Evolutionary conservation across 73 alveolate species (phyloP).

Genomic region (Breviolum minutum): DNA sequence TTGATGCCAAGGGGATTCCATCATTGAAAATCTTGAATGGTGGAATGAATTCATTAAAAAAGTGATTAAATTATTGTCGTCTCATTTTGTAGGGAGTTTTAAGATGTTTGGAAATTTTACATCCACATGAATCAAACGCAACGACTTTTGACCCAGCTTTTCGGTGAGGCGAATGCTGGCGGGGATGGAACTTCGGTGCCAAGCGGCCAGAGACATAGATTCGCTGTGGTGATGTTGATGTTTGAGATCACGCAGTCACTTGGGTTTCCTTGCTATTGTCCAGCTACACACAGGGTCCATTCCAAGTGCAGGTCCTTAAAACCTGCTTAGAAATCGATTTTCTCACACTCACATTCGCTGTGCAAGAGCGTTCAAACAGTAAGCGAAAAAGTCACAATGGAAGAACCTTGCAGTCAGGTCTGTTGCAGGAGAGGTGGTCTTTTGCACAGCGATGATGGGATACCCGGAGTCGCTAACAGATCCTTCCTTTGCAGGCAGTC

Average conservation of each 20-base stretch:
- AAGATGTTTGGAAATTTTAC: background rate
- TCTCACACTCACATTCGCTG: background rate
- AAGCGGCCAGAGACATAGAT: background rate
- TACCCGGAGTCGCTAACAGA: slow-evolving; percentile 93
- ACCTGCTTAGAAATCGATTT: background rate
- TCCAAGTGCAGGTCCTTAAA: background rate
- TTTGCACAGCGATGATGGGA: slow-evolving; percentile 90
- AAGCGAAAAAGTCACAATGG: too few relatives aligned
- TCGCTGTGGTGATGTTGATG: too few relatives aligned
- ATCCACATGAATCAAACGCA: background rate
- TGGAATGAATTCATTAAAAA: background rate
- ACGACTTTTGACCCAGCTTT: background rate
- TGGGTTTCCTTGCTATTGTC: background rate
- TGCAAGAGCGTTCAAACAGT: too few relatives aligned
- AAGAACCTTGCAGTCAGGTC: slow-evolving; percentile 1
- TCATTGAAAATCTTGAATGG: background rate
- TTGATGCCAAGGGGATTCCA: background rate
- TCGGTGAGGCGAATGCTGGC: slow-evolving; percentile 49
- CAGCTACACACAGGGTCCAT: background rate
- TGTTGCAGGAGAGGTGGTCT: slow-evolving; percentile 91
- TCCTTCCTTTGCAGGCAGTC: slow-evolving; percentile 76
- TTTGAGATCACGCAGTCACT: too few relatives aligned
- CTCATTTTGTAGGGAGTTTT: background rate
- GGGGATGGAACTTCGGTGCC: slow-evolving; percentile 80
- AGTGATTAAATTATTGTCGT: background rate